phyloP scores from a whole-genome alignment of 768 basidiomycete genomes.

The Stropharia rugosoannulata region DNA sequence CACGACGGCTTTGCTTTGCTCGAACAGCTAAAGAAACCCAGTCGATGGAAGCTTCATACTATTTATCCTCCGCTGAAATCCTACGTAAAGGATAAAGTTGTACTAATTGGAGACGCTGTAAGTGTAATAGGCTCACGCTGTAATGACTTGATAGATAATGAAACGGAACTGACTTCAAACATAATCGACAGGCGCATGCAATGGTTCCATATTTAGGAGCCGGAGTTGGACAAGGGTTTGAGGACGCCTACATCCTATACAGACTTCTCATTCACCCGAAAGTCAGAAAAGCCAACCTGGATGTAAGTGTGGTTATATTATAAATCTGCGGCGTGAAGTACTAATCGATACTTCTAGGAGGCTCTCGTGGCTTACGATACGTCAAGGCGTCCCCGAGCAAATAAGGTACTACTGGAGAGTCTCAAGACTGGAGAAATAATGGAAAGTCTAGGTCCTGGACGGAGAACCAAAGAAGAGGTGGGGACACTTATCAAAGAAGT shows the following conservation, averaged over 20 bases:
- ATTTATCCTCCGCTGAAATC: conserved; percentile 44
- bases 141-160: neutral
- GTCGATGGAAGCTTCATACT: conserved; percentile 53
- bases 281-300: conserved; percentile 35
- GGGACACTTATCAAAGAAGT: conserved; percentile 33
- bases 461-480: conserved; percentile 26
- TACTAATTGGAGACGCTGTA: conserved; percentile 54
- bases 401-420: conserved; percentile 45
- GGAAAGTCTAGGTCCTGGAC: conserved; percentile 34
- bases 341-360: conserved; percentile 26
- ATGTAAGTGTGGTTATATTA: conserved; percentile 19
- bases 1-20: conserved; percentile 39
- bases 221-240: conserved; percentile 60
- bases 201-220: conserved; percentile 61
- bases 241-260: conserved; percentile 49
- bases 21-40: conserved; percentile 41
- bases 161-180: neutral
- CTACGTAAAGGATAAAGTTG: conserved; percentile 44
- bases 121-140: conserved; percentile 11
- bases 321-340: neutral
- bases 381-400: conserved; percentile 45
- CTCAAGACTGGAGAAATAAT: conserved; percentile 41
- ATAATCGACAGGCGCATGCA: conserved; percentile 46
- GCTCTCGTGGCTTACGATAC: conserved; percentile 45
- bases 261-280: conserved; percentile 43